phyloP scores from a whole-genome alignment of 345 rosid genomes.

The Gossypium ekmanianum region DNA sequence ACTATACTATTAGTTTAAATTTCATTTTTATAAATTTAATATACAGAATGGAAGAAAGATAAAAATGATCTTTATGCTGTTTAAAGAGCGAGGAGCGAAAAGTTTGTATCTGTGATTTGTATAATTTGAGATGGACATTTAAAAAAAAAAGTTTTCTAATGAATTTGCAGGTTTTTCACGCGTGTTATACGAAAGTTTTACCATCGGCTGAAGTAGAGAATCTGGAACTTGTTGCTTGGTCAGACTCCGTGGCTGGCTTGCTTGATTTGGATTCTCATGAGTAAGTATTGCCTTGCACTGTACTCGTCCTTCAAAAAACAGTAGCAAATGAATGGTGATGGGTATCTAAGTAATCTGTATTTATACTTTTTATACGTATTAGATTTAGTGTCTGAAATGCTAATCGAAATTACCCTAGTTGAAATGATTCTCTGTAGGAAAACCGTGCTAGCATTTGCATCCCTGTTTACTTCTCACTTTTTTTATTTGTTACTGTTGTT shows the following conservation, averaged over 20 bases:
- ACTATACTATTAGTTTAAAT: background rate
- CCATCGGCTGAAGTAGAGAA: slow-evolving; percentile 85
- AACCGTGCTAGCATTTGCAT: background rate
- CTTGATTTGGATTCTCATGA: slow-evolving; percentile 85
- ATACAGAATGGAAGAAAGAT: background rate
- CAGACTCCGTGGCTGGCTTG: slow-evolving; percentile 71
- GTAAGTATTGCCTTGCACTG: slow-evolving; percentile 42
- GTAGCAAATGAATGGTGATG: background rate
- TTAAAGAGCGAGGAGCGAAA: background rate
- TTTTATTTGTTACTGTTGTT: background rate
- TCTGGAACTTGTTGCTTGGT: slow-evolving; percentile 94
- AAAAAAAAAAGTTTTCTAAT: background rate
- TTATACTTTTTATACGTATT: background rate
- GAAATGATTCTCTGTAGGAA: background rate
- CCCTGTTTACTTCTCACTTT: background rate
- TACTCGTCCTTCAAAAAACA: background rate
- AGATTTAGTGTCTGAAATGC: background rate
- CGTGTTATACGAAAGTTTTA: slow-evolving; percentile 82
- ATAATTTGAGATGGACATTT: background rate
- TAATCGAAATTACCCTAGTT: background rate
- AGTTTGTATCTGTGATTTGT: background rate
- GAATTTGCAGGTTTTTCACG: slow-evolving; percentile 63
- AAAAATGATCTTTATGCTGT: background rate
- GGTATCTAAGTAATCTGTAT: background rate
- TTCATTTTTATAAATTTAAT: background rate